Conservation (phyloP, 495 filamentous ascomycete genomes). For the Parathielavia appendiculata region DNA sequence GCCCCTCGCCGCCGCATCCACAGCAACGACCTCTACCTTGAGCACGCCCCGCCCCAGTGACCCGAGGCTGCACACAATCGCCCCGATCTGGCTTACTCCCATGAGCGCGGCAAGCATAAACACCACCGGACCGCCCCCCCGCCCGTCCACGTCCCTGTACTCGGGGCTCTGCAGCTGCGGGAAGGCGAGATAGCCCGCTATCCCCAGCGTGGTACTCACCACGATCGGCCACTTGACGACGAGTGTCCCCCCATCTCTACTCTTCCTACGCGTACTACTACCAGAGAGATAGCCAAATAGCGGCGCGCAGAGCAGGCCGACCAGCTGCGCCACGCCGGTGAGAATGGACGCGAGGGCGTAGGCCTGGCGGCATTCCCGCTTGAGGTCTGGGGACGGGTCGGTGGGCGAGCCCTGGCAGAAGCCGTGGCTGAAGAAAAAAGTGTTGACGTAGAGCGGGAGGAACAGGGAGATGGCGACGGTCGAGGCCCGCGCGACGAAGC, state of each 20-base stretch:
- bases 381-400: conserved; percentile 61
- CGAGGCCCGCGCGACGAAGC: conserved; percentile 92
- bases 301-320: conserved; percentile 79
- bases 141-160: conserved; percentile 49
- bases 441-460: conserved; percentile 85
- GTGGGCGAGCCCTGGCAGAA: conserved; percentile 62
- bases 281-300: conserved; percentile 77
- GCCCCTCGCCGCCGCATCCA: conserved; percentile 14
- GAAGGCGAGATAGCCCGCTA: conserved; percentile 71
- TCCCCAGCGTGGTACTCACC: conserved; percentile 61
- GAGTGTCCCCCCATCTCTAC: no score
- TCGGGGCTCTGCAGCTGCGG: conserved; percentile 66
- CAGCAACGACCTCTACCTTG: conserved; percentile 39
- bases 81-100: conserved; percentile 87
- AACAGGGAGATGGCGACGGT: conserved; percentile 93
- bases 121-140: conserved; percentile 58
- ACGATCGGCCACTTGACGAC: conserved; percentile 68
- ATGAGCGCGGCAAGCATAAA: conserved; percentile 74
- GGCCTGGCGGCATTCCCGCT: conserved; percentile 72
- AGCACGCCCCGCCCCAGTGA: conserved; percentile 77
- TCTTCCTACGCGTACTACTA: conserved; percentile 17
- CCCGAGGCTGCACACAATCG: conserved; percentile 88
- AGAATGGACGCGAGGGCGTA: conserved; percentile 81
- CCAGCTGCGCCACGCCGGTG: conserved; percentile 80
- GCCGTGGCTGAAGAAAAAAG: conserved; percentile 77